phyloP scores from a whole-genome alignment of 2,329 filamentous ascomycete genomes.

The Cladosporium sp. region DNA sequence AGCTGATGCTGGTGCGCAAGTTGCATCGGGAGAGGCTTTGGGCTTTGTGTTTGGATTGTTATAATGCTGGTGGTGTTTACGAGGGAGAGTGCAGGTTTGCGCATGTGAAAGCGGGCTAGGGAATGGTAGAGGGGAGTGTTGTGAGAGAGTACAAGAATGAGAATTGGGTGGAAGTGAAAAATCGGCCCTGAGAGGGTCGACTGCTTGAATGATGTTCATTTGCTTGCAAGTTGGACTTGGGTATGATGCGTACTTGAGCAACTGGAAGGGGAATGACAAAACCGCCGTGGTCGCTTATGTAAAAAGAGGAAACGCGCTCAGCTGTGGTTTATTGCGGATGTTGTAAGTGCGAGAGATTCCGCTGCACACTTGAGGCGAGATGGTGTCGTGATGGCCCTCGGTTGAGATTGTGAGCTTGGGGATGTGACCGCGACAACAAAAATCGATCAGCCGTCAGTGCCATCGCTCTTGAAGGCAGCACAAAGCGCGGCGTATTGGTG shows the following conservation, averaged over 20 bases:
- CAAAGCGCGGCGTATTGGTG: slow-evolving; percentile 95
- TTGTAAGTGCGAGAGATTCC: too few relatives aligned
- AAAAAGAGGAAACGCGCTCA: neutral
- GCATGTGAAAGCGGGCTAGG: slow-evolving; percentile 20
- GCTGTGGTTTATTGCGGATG: neutral
- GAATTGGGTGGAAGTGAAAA: neutral
- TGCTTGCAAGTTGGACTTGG: slow-evolving; percentile 1
- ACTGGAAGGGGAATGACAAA: too few relatives aligned
- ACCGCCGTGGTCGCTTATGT: too few relatives aligned
- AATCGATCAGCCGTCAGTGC: slow-evolving; percentile 57
- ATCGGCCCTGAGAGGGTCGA: neutral
- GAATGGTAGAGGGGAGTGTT: too few relatives aligned
- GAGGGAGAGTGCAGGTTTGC: slow-evolving; percentile 24
- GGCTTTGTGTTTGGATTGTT: slow-evolving; percentile 30
- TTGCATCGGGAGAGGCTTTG: slow-evolving; percentile 25
- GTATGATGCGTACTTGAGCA: neutral
- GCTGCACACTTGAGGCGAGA: neutral
- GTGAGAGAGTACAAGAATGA: too few relatives aligned
- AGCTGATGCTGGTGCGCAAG: slow-evolving; percentile 19
- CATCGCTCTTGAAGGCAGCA: slow-evolving; percentile 89
- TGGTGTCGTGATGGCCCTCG: neutral
- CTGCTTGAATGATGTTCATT: neutral
- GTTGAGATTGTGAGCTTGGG: too few relatives aligned
- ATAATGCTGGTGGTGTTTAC: slow-evolving; percentile 19
- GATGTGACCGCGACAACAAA: neutral